phyloP scores from a whole-genome alignment of 2,329 filamentous ascomycete species.

The Curvularia eragrostidis region DNA sequence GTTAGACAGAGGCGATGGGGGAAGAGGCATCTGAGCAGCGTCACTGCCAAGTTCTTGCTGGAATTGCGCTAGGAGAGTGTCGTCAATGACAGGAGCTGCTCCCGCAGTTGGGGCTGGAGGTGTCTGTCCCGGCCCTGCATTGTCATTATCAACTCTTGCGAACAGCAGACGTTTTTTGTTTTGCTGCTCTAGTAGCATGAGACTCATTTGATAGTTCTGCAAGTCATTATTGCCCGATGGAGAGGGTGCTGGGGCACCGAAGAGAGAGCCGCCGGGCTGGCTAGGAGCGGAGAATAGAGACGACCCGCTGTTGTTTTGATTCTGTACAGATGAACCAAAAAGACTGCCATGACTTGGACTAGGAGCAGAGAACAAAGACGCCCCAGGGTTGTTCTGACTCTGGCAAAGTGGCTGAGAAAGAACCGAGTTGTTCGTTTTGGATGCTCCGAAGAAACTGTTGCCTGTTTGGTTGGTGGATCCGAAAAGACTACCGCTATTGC shows the following conservation, averaged over 20 bases:
- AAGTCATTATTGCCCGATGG: slow-evolving; percentile 47
- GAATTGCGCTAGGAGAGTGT: background rate
- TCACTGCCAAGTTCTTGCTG: background rate
- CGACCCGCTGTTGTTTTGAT: background rate
- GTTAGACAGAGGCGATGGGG: slow-evolving; percentile 21
- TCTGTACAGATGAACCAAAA: background rate
- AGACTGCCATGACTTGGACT: background rate
- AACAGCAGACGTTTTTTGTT: slow-evolving; percentile 53
- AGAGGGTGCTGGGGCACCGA: background rate
- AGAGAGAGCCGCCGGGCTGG: background rate
- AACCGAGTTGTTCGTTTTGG: background rate
- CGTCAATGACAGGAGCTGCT: background rate
- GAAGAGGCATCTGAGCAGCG: background rate
- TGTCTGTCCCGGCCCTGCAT: background rate
- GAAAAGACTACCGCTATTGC: background rate
- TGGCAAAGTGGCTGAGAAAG: background rate
- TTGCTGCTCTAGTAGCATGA: slow-evolving; percentile 84
- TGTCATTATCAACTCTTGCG: background rate
- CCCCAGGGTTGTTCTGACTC: too few relatives aligned
- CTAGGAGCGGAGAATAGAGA: background rate
- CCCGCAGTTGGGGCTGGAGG: background rate
- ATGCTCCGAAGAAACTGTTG: background rate
- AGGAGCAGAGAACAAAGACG: background rate
- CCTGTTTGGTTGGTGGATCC: background rate
- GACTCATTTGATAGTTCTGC: slow-evolving; percentile 83